These are phyloP conservation scores for Lanmaoa pseudosensibilis DNA, from an alignment of 768 basidiomycete genomes.

Conservation along the genomic window DNA sequence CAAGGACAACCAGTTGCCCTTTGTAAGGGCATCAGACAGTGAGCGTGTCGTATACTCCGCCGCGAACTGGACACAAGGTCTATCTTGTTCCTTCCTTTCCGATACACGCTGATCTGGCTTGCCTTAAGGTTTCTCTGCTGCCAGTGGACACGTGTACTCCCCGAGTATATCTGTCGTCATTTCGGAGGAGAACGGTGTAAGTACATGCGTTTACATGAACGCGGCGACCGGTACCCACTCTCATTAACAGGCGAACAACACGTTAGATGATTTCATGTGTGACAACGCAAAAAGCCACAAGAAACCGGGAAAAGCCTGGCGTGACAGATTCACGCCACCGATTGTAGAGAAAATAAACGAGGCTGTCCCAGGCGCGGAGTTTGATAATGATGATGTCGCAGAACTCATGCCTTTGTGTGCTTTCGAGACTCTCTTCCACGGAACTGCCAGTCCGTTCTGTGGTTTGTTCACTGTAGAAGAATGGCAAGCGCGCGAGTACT, in stretches of 20 bases:
- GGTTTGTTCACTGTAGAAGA: conserved; percentile 63
- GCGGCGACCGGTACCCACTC: background rate
- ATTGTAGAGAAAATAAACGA: conserved; percentile 61
- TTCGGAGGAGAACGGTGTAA: conserved; percentile 43
- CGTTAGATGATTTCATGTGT: conserved; percentile 67
- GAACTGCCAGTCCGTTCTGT: conserved; percentile 65
- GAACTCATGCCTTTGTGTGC: conserved; percentile 73
- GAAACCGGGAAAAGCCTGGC: conserved; percentile 52
- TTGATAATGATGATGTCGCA: conserved; percentile 54
- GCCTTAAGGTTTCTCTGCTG: conserved; percentile 56
- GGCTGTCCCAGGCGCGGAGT: conserved; percentile 60
- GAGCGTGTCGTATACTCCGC: conserved; percentile 67
- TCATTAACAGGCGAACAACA: conserved; percentile 53
- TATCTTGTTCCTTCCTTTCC: background rate
- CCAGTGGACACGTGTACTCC: conserved; percentile 45
- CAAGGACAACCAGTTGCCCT: conserved; percentile 46
- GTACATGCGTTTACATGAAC: conserved; percentile 14
- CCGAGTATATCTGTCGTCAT: conserved; percentile 58
- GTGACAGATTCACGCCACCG: conserved; percentile 49
- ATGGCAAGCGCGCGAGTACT: conserved; percentile 68
- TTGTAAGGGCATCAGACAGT: conserved; percentile 50
- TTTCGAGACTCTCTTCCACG: conserved; percentile 69
- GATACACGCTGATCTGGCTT: background rate
- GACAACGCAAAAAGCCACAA: conserved; percentile 51
- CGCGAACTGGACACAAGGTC: conserved; percentile 68